A percentile compares a stretch with the other conserved stretches of the same genome.
Conservation (phyloP, 352 stramenopile genomes). For the Pythium rhizo-oryzae region DNA sequence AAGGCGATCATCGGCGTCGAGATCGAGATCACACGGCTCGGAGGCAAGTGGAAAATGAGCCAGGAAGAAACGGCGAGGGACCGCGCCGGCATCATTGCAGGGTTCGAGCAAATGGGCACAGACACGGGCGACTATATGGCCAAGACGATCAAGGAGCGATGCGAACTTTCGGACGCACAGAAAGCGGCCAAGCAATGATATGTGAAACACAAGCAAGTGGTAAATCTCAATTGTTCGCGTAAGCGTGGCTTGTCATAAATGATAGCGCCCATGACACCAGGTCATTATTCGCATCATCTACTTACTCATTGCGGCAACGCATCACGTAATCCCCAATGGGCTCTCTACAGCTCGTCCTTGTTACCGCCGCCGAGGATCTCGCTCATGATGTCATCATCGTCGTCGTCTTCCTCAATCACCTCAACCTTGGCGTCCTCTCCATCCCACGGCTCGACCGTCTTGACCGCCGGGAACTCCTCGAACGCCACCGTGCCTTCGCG, state of each 20-base stretch:
- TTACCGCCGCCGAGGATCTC: constrained; percentile 70
- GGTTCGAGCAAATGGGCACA: constrained; percentile 21
- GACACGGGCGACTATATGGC: constrained; percentile 19
- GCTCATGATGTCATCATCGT: constrained; percentile 87
- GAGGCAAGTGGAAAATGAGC: constrained; percentile 32
- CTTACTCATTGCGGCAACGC: too few relatives aligned
- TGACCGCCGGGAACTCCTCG: constrained; percentile 59
- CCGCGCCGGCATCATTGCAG: constrained; percentile 22
- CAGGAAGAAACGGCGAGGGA: constrained; percentile 23
- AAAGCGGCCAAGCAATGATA: constrained; percentile 3
- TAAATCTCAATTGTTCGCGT: not conserved
- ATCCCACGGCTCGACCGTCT: constrained; percentile 76
- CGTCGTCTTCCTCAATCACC: constrained; percentile 67
- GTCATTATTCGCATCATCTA: too few relatives aligned
- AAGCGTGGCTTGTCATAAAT: not conserved
- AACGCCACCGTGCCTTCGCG: constrained; percentile 67
- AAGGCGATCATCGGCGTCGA: constrained; percentile 33
- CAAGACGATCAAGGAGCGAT: constrained; percentile 22
- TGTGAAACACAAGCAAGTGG: not conserved
- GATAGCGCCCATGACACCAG: not conserved
- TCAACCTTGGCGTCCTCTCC: constrained; percentile 80
- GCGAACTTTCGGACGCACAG: constrained; percentile 15
- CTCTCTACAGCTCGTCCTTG: constrained; percentile 82
- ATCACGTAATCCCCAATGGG: not conserved
- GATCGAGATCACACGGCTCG: constrained; percentile 26